Evolutionary conservation across 2,329 filamentous ascomycete genomes (phyloP), one percentile per base, ranked within the genome.

Genomic region (Alternaria viburni): DNA sequence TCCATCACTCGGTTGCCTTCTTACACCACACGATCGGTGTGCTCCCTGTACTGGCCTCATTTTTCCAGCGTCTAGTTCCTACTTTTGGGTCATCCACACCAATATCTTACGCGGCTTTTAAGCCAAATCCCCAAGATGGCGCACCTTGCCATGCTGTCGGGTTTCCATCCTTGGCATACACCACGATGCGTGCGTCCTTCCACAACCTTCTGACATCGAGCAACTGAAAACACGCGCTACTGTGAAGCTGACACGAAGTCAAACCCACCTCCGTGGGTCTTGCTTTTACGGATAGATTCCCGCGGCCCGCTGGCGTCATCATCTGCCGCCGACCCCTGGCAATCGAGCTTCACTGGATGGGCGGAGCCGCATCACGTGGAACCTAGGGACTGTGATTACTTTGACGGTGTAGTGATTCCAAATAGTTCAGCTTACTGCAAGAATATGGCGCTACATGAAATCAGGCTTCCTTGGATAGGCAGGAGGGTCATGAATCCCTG

Each of bases 51-150:
- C 49, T 43, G 28, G 41, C n/a, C 45, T 56, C 32, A 41, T 41
- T 47, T n/a, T 32, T 26, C 45, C 45, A 28, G 23, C 23, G n/a
- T 51, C 30, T 36, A 41, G 45, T 19, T 23, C 21, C 17, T 19
- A 23, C 23, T 51, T 19, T 51, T 36, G 46, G 17, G n/a, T 36
- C 21, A 26, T 21, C 19, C 7, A 30, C 17, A 19, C 12, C 23
- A 30, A 6, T 5, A 58, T 43, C 12, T 12, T 28, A 43, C 49
- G 19, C 30, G 30, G 19, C 11, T 8, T 57, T 19, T 45, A 57
- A 57, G 45, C 59, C 59, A 61, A 57, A 57, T 28, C 59, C 59
- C 25, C 17, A 17, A 28, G 50, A 51, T 6, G 36, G 45, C 45
- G 59, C n/a, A 13, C 21, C n/a, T 13, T 10, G 49, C 28, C 28